phyloP scores from a whole-genome alignment of 2,329 filamentous ascomycete genomes.

The Alternaria sp. region DNA sequence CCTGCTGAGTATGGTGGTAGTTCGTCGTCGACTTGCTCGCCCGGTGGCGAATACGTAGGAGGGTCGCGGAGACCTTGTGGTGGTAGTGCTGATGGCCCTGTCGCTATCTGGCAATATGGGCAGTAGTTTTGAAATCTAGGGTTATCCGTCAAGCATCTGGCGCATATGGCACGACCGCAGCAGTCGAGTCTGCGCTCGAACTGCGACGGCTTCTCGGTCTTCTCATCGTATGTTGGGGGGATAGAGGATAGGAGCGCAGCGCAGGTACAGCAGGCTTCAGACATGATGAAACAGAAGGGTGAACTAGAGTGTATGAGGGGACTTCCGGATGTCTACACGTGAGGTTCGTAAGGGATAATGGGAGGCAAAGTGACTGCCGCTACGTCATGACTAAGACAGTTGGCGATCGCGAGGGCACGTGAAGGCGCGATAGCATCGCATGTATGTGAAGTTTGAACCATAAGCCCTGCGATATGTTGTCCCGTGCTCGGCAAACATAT shows the following conservation, averaged over 20 bases:
- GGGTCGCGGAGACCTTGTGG: constrained; percentile 69
- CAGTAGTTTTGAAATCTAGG: constrained; percentile 70
- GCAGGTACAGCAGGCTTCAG: constrained; percentile 72
- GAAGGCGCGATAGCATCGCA: constrained; percentile 10
- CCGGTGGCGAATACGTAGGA: constrained; percentile 66
- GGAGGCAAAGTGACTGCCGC: constrained; percentile 25
- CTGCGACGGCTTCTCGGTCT: constrained; percentile 66
- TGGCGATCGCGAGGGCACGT: constrained; percentile 32
- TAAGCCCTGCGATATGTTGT: neutral
- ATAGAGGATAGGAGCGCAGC: constrained; percentile 65
- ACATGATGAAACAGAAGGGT: constrained; percentile 19
- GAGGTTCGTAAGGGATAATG: constrained; percentile 5
- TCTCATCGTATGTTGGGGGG: constrained; percentile 59
- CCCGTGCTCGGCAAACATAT: neutral
- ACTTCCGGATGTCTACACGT: neutral
- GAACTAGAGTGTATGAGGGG: neutral
- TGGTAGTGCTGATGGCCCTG: constrained; percentile 64
- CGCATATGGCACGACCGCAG: constrained; percentile 75
- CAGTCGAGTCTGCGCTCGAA: constrained; percentile 69
- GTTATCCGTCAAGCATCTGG: constrained; percentile 72
- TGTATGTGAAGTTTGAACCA: neutral
- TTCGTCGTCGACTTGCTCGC: constrained; percentile 43
- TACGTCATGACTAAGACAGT: constrained; percentile 45
- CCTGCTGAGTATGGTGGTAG: constrained; percentile 54
- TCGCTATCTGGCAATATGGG: constrained; percentile 79